These are phyloP conservation scores for Nannizziopsis barbatae DNA, from an alignment of 2,329 filamentous ascomycete species.

Conservation along the genomic window DNA sequence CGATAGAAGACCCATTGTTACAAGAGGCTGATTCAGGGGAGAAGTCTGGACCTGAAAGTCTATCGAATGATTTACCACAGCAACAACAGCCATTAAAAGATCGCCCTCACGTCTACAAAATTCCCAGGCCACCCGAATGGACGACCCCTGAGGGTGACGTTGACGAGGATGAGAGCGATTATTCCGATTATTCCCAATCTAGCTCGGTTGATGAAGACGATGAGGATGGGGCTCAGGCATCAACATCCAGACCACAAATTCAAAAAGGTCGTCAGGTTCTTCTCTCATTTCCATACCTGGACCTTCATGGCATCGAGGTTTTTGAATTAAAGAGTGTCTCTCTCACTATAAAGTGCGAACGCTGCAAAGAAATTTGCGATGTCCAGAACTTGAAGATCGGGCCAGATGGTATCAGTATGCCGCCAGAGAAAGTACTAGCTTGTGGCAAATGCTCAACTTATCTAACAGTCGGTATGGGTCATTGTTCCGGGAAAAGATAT, in stretches of 20 bases:
- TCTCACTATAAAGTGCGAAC: conserved; percentile 63
- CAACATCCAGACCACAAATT: conserved; percentile 25
- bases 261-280: conserved; percentile 58
- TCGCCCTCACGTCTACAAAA: conserved; percentile 56
- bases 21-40: neutral
- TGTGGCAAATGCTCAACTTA: conserved; percentile 47
- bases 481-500: neutral
- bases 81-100: conserved; percentile 13
- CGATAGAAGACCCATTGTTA: neutral
- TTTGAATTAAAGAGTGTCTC: conserved; percentile 57
- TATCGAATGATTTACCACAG: neutral
- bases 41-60: neutral
- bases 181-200: conserved; percentile 36
- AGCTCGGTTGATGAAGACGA: conserved; percentile 36
- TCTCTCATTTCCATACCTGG: conserved; percentile 65
- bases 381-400: conserved; percentile 54
- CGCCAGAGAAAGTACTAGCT: conserved; percentile 35
- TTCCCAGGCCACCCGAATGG: conserved; percentile 72
- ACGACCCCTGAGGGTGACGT: conserved; percentile 26
- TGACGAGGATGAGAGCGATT: conserved; percentile 28
- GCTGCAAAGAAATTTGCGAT: conserved; percentile 65
- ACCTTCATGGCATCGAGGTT: conserved; percentile 66
- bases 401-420: conserved; percentile 29
- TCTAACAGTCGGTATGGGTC: conserved; percentile 35
- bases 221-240: conserved; percentile 30